Evolutionary conservation across 2,329 filamentous ascomycete genomes (phyloP).

Genomic region (Davidsoniella australis): DNA sequence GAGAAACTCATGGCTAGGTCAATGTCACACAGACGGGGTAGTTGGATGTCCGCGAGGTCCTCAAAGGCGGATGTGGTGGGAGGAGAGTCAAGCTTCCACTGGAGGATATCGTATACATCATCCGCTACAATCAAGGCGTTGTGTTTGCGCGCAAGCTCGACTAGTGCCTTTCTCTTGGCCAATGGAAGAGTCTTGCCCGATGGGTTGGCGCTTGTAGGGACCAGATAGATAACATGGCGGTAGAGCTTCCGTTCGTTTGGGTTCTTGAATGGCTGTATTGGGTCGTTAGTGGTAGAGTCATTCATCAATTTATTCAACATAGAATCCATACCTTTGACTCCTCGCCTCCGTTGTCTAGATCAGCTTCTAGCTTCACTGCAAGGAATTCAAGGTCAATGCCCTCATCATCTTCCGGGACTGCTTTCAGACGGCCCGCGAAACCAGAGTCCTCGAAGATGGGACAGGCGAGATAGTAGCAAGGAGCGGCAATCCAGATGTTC

Average conservation of each 20-base stretch:
- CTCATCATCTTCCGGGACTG: conserved; percentile 59
- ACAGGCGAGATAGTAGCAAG: conserved; percentile 71
- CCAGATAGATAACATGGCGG: conserved; percentile 72
- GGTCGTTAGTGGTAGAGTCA: neutral
- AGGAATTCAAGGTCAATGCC: conserved; percentile 49
- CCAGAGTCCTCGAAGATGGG: conserved; percentile 73
- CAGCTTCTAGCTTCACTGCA: conserved; percentile 19
- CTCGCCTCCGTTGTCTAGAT: conserved; percentile 10
- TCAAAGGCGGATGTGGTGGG: conserved; percentile 3
- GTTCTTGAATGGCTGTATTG: conserved; percentile 32
- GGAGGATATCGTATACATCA: conserved; percentile 87
- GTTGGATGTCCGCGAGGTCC: conserved; percentile 28
- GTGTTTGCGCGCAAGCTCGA: conserved; percentile 58
- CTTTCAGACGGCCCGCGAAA: conserved; percentile 48
- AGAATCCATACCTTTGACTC: neutral
- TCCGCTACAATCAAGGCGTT: conserved; percentile 75
- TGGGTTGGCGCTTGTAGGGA: conserved; percentile 80
- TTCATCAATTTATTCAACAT: too few species aligned
- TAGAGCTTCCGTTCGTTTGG: conserved; percentile 57
- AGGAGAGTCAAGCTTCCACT: conserved; percentile 42
- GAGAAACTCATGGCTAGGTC: conserved; percentile 48
- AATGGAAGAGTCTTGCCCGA: conserved; percentile 69
- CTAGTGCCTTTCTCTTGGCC: conserved; percentile 45
- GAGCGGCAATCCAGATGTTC: conserved; percentile 64
- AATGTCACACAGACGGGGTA: conserved; percentile 65